These are phyloP conservation scores for Ulmus americana DNA, from an alignment of 331 rosid genomes.

Conservation along the genomic window DNA sequence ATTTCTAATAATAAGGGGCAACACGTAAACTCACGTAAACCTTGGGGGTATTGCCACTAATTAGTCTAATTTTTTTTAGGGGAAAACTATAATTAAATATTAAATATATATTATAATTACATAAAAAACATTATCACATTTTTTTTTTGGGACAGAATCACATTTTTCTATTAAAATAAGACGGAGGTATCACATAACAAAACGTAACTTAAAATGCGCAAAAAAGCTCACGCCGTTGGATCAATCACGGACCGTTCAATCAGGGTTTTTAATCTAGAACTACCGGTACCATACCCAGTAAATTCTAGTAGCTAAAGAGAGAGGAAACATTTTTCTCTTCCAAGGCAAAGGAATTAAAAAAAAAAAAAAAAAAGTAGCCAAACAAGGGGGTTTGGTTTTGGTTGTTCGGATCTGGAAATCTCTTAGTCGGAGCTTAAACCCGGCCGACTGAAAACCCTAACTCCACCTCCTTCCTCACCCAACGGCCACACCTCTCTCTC, in stretches of 20 bases:
- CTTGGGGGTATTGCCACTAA: too few relatives aligned
- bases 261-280: conserved; percentile 10
- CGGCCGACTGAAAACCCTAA: conserved; percentile 24
- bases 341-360: not conserved
- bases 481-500: not conserved
- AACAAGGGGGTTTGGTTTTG: not conserved
- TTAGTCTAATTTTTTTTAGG: too few relatives aligned
- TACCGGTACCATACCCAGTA: not conserved
- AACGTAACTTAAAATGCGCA: not conserved
- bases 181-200: not conserved
- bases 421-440: conserved; percentile 5
- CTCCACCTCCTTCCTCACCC: not conserved
- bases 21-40: too few relatives aligned
- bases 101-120: too few relatives aligned
- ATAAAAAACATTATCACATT: too few relatives aligned
- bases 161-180: not conserved
- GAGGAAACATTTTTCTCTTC: not conserved
- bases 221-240: conserved; percentile 7
- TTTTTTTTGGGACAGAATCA: not conserved
- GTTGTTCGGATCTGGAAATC: conserved; percentile 17
- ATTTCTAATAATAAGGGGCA: too few relatives aligned
- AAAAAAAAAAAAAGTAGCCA: not conserved
- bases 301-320: not conserved
- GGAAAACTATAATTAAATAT: too few relatives aligned
- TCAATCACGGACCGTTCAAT: not conserved